Evolutionary conservation across 2,329 filamentous ascomycete species (phyloP).

Genomic region (Monosporascus sp.): DNA sequence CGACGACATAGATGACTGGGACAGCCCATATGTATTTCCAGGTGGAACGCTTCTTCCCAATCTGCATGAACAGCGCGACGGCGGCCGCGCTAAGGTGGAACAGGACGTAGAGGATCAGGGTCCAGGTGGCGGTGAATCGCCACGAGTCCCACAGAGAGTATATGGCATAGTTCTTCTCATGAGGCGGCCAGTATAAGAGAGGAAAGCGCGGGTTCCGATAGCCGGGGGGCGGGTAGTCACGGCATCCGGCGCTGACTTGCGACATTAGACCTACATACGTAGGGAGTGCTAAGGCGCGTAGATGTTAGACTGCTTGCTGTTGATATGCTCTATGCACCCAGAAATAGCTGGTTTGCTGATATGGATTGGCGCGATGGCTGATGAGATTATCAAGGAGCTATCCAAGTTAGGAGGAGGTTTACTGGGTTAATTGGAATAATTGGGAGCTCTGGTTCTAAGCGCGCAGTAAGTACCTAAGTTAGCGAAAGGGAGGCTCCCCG

Average conservation of each 20-base stretch:
- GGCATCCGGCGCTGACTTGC: constrained; percentile 12
- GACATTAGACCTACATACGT: too few species aligned
- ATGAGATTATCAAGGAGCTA: too few species aligned
- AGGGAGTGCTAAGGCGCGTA: too few species aligned
- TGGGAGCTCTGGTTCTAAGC: too few species aligned
- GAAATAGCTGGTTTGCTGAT: too few species aligned
- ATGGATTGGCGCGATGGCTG: too few species aligned
- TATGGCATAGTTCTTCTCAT: constrained; percentile 51
- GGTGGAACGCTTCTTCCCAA: constrained; percentile 44
- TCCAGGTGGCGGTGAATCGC: constrained; percentile 86
- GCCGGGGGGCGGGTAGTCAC: constrained; percentile 37
- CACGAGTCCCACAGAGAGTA: constrained; percentile 74
- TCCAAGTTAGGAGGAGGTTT: too few species aligned
- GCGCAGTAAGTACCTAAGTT: too few species aligned
- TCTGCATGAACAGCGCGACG: constrained; percentile 69
- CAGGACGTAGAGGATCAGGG: constrained; percentile 68
- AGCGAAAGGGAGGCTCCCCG: too few species aligned
- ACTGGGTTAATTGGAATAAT: too few species aligned
- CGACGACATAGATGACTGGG: constrained; percentile 62
- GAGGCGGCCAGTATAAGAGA: constrained; percentile 70
- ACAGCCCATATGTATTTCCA: constrained; percentile 65
- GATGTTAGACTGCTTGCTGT: too few species aligned
- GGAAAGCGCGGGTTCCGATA: constrained; percentile 72
- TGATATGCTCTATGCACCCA: too few species aligned
- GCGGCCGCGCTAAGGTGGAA: constrained; percentile 68